Conservation (phyloP, 2,329 filamentous ascomycete species). For the Aspergillus versicolor region DNA sequence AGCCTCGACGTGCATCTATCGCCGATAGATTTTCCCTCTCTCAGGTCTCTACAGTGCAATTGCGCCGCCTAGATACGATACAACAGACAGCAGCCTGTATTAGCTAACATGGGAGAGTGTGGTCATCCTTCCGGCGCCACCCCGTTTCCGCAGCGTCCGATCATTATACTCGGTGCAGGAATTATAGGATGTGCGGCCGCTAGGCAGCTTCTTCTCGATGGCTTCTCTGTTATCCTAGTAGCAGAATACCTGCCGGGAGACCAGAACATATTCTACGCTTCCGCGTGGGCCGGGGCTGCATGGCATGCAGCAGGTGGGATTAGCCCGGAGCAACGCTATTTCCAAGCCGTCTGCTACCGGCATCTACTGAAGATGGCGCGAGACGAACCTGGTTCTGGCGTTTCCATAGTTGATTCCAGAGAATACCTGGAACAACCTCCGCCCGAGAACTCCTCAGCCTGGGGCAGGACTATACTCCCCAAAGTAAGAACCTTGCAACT, state of each 20-base stretch:
- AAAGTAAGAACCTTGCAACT: slow-evolving; percentile 23
- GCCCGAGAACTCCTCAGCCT: slow-evolving; percentile 31
- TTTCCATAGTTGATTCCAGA: slow-evolving; percentile 34
- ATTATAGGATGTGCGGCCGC: slow-evolving; percentile 42
- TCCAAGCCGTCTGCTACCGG: slow-evolving; percentile 37
- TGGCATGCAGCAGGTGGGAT: slow-evolving; percentile 41
- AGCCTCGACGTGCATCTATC: neutral
- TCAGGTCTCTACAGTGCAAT: neutral
- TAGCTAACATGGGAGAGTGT: slow-evolving; percentile 22
- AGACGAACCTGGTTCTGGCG: slow-evolving; percentile 33
- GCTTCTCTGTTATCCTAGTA: slow-evolving; percentile 36
- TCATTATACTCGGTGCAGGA: slow-evolving; percentile 39
- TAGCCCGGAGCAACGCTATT: slow-evolving; percentile 33
- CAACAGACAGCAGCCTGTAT: neutral
- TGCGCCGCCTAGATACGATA: neutral
- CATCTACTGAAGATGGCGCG: slow-evolving; percentile 36
- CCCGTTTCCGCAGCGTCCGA: slow-evolving; percentile 35
- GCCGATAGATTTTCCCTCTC: neutral
- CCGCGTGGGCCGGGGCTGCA: slow-evolving; percentile 41
- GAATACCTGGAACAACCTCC: slow-evolving; percentile 38
- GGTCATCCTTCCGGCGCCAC: slow-evolving; percentile 22
- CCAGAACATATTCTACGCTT: slow-evolving; percentile 37
- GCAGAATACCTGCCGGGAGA: slow-evolving; percentile 40
- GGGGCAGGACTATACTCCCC: slow-evolving; percentile 36
- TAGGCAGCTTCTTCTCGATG: slow-evolving; percentile 34